A percentile compares a stretch with the other conserved stretches of the same genome.
These are phyloP conservation scores for Populus deltoides DNA, from an alignment of 345 rosid genomes.

Conservation along the genomic window DNA sequence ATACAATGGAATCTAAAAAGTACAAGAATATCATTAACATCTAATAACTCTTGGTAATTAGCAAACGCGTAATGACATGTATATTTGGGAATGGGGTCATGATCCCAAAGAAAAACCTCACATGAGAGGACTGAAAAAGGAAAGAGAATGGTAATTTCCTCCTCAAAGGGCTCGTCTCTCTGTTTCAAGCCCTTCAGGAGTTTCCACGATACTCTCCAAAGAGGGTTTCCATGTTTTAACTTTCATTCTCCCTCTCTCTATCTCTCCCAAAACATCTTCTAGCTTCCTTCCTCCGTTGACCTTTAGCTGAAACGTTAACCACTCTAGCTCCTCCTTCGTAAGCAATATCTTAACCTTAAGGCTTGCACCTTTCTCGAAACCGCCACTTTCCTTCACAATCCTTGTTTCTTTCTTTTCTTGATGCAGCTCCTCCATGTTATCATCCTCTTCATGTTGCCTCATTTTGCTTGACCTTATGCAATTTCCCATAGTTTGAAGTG, in stretches of 20 bases:
- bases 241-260: constrained; percentile 28
- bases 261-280: constrained; percentile 42
- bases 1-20: background rate
- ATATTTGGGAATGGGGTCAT: background rate
- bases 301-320: constrained; percentile 48
- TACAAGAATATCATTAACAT: background rate
- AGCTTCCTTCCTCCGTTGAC: constrained; percentile 28
- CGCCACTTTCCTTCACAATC: constrained; percentile 17
- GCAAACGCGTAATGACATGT: background rate
- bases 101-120: constrained; percentile 4
- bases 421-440: background rate
- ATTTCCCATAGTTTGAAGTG: constrained; percentile 40
- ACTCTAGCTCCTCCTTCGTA: constrained; percentile 63
- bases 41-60: background rate
- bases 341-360: constrained; percentile 74
- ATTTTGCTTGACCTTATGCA: constrained; percentile 29
- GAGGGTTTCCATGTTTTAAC: constrained; percentile 61
- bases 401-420: background rate
- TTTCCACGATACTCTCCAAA: constrained; percentile 56
- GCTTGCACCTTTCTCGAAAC: constrained; percentile 27
- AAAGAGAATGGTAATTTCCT: background rate
- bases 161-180: constrained; percentile 12
- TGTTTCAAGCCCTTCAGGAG: constrained; percentile 38
- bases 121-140: background rate
- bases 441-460: constrained; percentile 8